Conservation (phyloP, 768 basidiomycete genomes). For the Infundibulicybe gibba region DNA sequence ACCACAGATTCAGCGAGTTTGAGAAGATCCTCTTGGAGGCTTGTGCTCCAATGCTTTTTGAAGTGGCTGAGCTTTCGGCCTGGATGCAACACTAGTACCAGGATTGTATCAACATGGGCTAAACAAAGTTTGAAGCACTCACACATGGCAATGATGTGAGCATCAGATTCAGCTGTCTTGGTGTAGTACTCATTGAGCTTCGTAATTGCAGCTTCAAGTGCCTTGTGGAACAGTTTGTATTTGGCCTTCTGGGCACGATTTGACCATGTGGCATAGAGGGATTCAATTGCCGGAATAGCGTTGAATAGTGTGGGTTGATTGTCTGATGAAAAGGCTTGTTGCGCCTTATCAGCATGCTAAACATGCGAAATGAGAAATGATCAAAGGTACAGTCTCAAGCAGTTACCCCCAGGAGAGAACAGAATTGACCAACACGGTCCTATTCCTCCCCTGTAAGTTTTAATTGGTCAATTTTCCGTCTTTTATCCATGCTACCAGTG, state of each 20-base stretch:
- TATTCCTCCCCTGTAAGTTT: conserved; percentile 18
- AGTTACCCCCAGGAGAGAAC: conserved; percentile 17
- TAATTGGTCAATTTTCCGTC: conserved; percentile 13
- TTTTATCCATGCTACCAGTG: conserved; percentile 20
- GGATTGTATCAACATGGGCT: conserved; percentile 16
- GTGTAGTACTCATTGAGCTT: conserved; percentile 32
- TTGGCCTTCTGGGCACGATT: conserved; percentile 5
- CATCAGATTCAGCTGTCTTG: conserved; percentile 22
- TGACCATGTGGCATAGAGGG: not conserved
- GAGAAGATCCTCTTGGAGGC: conserved; percentile 12
- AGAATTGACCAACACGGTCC: conserved; percentile 13
- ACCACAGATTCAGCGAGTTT: conserved; percentile 11
- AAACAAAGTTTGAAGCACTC: conserved; percentile 6
- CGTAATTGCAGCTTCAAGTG: conserved; percentile 17
- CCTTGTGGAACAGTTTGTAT: conserved; percentile 15
- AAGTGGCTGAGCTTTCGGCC: conserved; percentile 17
- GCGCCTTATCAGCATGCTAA: no score
- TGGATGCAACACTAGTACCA: conserved; percentile 12
- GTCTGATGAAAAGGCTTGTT: not conserved
- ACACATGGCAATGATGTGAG: conserved; percentile 30
- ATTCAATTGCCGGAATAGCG: conserved; percentile 4
- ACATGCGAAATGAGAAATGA: not conserved
- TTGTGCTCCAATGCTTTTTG: conserved; percentile 18
- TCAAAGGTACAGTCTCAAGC: not conserved
- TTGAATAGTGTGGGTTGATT: conserved; percentile 3